A percentile compares a stretch with the other conserved stretches of the same genome.
Conservation (phyloP, 306 rosid species). For the barrel medic (Medicago truncatula) region DNA sequence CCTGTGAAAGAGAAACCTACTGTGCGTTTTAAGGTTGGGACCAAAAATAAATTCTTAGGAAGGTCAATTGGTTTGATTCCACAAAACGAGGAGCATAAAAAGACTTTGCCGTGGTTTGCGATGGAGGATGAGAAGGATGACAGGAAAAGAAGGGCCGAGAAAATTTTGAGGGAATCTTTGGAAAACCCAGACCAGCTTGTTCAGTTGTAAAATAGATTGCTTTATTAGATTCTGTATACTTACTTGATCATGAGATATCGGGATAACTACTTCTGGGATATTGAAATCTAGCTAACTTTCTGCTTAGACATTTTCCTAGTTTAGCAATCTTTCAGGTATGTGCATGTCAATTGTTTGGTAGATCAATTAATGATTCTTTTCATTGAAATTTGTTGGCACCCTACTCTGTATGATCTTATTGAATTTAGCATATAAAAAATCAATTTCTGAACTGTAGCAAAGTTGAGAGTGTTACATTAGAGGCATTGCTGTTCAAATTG, state of each 20-base stretch:
- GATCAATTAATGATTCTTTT: constrained; percentile 63
- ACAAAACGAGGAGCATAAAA: constrained; percentile 52
- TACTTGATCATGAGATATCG: constrained; percentile 73
- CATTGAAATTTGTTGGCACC: constrained; percentile 42
- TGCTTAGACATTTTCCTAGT: constrained; percentile 56
- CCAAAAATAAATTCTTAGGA: constrained; percentile 60
- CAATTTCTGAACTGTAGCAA: constrained; percentile 14
- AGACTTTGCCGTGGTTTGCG: constrained; percentile 54
- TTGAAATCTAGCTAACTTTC: constrained; percentile 58
- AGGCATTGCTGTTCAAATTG: not conserved
- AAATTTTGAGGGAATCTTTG: constrained; percentile 79
- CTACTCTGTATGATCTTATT: constrained; percentile 34
- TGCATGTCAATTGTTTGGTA: constrained; percentile 56
- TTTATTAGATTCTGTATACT: constrained; percentile 68
- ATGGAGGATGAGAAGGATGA: constrained; percentile 72
- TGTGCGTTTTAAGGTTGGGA: constrained; percentile 77
- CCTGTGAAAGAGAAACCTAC: constrained; percentile 56
- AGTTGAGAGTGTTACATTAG: not conserved
- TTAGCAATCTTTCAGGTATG: constrained; percentile 77
- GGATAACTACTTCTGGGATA: constrained; percentile 63
- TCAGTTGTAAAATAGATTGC: constrained; percentile 74
- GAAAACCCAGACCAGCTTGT: constrained; percentile 72
- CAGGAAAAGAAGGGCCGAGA: constrained; percentile 78
- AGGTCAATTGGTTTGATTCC: constrained; percentile 50
- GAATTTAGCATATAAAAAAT: constrained; percentile 10